phyloP scores from a whole-genome alignment of 768 basidiomycete genomes.

The Steccherinum ochraceum region DNA sequence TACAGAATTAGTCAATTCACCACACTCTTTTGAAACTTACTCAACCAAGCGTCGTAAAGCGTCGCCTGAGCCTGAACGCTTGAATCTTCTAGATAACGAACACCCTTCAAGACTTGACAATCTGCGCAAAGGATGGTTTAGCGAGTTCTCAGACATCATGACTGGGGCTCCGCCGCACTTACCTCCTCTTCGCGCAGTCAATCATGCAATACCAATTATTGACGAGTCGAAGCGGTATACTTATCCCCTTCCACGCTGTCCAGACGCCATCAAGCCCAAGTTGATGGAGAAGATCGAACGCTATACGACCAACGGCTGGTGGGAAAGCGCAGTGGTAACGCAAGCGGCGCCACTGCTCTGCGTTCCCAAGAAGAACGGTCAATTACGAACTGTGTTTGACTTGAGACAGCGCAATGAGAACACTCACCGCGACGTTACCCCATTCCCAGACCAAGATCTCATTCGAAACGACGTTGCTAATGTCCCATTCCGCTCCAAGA shows the following conservation, averaged over 20 bases:
- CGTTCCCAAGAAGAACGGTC: slow-evolving; percentile 27
- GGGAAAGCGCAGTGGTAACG: slow-evolving; percentile 14
- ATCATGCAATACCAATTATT: slow-evolving; percentile 35
- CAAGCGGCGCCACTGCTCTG: slow-evolving; percentile 29
- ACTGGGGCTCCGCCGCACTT: background rate
- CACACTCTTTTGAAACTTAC: too few species aligned
- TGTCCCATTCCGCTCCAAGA: slow-evolving; percentile 29
- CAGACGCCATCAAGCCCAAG: slow-evolving; percentile 20
- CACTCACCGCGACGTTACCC: slow-evolving; percentile 33
- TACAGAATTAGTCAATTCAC: too few species aligned
- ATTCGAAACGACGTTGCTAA: slow-evolving; percentile 29
- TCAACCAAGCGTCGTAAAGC: too few species aligned
- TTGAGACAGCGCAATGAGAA: slow-evolving; percentile 33
- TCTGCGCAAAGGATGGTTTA: background rate
- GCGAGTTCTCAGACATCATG: background rate
- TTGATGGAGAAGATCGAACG: slow-evolving; percentile 25
- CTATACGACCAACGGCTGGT: slow-evolving; percentile 30
- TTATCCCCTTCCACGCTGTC: slow-evolving; percentile 27
- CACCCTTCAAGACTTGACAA: background rate
- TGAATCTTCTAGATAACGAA: too few species aligned
- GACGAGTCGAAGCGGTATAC: slow-evolving; percentile 26
- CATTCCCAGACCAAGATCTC: slow-evolving; percentile 35
- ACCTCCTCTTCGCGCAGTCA: slow-evolving; percentile 33
- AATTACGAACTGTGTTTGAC: slow-evolving; percentile 31
- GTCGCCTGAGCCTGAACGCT: too few species aligned